These are phyloP conservation scores for Blastocystis hominis DNA, from an alignment of 352 stramenopile genomes.

Conservation along the genomic window DNA sequence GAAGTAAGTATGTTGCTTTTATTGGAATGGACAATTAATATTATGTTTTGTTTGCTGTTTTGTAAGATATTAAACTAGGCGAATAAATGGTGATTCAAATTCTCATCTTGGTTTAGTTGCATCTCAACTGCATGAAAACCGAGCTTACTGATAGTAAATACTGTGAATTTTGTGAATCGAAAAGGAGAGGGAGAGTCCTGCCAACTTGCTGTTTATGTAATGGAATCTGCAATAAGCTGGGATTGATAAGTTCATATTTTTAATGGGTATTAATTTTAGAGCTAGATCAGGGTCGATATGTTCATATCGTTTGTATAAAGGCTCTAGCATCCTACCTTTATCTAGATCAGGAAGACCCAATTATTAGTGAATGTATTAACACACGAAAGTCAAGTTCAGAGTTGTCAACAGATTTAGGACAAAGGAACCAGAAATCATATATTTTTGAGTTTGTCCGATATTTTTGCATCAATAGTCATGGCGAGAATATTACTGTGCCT, in stretches of 20 bases:
- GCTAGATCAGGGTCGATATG: background rate
- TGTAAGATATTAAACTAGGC: too few relatives aligned
- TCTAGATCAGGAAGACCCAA: background rate
- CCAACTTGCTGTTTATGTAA: background rate
- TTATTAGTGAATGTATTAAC: background rate
- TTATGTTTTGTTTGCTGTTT: too few relatives aligned
- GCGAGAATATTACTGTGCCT: background rate
- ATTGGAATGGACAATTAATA: background rate
- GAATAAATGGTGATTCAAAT: too few relatives aligned
- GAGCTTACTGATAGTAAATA: background rate
- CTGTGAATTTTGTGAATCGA: background rate
- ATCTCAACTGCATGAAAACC: background rate
- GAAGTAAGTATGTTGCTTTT: background rate
- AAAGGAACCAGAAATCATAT: background rate
- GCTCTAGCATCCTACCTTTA: conserved; percentile 29
- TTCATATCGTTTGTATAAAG: conserved; percentile 27
- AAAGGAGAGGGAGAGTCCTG: background rate
- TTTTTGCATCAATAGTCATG: background rate
- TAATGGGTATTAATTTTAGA: background rate
- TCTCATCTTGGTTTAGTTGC: background rate
- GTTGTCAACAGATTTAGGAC: background rate
- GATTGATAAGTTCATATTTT: background rate
- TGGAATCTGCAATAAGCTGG: background rate
- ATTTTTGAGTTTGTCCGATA: background rate
- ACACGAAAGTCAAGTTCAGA: background rate